These are phyloP conservation scores for Aspergillus tamarii DNA, from an alignment of 2,329 filamentous ascomycete species.

Conservation along the genomic window DNA sequence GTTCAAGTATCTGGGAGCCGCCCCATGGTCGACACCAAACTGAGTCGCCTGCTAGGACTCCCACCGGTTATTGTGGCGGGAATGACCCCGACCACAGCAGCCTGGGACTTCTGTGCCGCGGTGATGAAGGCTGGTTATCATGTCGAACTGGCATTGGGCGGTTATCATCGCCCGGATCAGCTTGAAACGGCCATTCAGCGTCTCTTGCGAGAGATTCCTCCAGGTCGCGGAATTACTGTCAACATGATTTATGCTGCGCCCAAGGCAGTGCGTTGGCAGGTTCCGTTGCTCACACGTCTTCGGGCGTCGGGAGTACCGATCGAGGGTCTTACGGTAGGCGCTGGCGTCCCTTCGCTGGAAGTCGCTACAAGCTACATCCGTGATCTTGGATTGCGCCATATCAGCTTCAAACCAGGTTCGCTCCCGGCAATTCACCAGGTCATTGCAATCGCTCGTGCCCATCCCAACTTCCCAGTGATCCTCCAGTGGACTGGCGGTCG, in stretches of 20 bases:
- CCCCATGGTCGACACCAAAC: conserved; percentile 95
- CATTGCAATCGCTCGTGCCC: conserved; percentile 89
- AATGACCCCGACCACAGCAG: conserved; percentile 88
- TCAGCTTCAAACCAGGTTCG: conserved; percentile 89
- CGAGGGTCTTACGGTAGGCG: conserved; percentile 90
- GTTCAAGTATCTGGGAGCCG: conserved; percentile 86
- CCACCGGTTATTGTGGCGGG: conserved; percentile 87
- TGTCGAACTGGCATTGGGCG: conserved; percentile 85
- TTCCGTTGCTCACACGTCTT: conserved; percentile 77
- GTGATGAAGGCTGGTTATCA: conserved; percentile 98
- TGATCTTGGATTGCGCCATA: conserved; percentile 89
- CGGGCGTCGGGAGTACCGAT: conserved; percentile 86
- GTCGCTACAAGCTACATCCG: conserved; percentile 92
- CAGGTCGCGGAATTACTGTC: conserved; percentile 83
- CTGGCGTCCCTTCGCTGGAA: conserved; percentile 89
- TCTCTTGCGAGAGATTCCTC: conserved; percentile 81
- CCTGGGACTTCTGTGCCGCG: conserved; percentile 88
- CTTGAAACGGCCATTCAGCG: conserved; percentile 83
- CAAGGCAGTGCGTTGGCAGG: conserved; percentile 89
- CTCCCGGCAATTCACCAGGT: conserved; percentile 84
- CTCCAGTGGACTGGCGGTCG: conserved; percentile 93
- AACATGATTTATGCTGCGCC: conserved; percentile 93
- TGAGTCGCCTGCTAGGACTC: conserved; percentile 82
- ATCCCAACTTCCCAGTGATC: conserved; percentile 84
- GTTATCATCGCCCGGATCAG: conserved; percentile 79